Conservation (phyloP, 148 eudicot species). For the Fagopyrum esculentum region DNA sequence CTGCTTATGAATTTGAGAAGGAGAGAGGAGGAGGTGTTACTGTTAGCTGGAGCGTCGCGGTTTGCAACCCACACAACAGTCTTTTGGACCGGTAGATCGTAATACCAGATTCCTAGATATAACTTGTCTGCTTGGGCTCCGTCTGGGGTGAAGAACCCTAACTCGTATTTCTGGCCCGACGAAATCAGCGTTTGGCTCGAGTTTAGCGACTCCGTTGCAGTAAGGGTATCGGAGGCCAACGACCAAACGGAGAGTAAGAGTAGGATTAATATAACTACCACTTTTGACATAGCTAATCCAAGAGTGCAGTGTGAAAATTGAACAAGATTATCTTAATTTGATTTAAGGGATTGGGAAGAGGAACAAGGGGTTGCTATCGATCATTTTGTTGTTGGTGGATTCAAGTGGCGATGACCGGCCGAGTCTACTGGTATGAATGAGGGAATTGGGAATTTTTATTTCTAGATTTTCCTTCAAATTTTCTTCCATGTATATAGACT, state of each 20-base stretch:
- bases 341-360: no score
- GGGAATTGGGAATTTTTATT: no score
- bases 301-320: no score
- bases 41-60: conserved; percentile 17
- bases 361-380: no score
- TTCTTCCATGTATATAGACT: no score
- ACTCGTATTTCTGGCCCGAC: neutral
- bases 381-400: no score
- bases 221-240: neutral
- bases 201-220: neutral
- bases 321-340: no score
- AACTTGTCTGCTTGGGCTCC: conserved; percentile 6
- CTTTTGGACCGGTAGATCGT: neutral
- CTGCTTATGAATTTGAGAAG: conserved; percentile 20
- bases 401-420: no score
- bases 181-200: conserved; percentile 9
- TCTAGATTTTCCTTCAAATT: no score
- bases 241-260: neutral
- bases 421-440: no score
- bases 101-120: conserved; percentile 28
- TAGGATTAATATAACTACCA: neutral
- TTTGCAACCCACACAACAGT: conserved; percentile 27
- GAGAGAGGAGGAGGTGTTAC: conserved; percentile 14
- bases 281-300: no score
- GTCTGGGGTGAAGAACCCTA: conserved; percentile 27